phyloP scores from a whole-genome alignment of 495 filamentous ascomycete genomes.

The Massariosphaeria phaeospora region DNA sequence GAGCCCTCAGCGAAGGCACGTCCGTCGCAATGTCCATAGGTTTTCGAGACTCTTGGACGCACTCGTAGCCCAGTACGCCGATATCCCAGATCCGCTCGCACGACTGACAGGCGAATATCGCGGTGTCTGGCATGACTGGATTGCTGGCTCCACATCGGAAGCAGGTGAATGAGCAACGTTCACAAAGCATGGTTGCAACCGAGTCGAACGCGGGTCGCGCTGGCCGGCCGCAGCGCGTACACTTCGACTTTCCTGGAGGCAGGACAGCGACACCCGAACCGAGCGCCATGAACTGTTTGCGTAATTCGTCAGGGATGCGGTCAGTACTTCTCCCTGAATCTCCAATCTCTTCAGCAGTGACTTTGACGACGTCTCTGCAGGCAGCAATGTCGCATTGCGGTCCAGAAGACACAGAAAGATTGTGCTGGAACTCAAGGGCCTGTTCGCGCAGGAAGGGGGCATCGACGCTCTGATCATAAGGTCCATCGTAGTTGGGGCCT shows the following conservation, averaged over 20 bases:
- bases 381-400: slow-evolving; percentile 21
- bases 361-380: slow-evolving; percentile 27
- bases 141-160: slow-evolving; percentile 23
- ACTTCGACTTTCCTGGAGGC: slow-evolving; percentile 21
- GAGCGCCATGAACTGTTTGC: slow-evolving; percentile 14
- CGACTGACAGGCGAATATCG: neutral
- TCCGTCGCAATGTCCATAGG: neutral
- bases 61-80: slow-evolving; percentile 19
- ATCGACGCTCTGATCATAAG: slow-evolving; percentile 19
- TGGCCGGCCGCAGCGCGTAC: slow-evolving; percentile 24
- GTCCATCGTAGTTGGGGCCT: slow-evolving; percentile 33
- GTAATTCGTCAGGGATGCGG: slow-evolving; percentile 37
- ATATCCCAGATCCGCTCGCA: slow-evolving; percentile 20
- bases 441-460: slow-evolving; percentile 24
- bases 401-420: neutral
- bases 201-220: slow-evolving; percentile 23
- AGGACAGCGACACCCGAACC: neutral
- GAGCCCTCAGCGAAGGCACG: neutral
- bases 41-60: slow-evolving; percentile 1
- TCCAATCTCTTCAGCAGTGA: slow-evolving; percentile 30
- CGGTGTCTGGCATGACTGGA: neutral
- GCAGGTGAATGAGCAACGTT: slow-evolving; percentile 32
- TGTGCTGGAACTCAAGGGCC: slow-evolving; percentile 25
- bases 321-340: slow-evolving; percentile 36
- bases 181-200: slow-evolving; percentile 14